Base-by-base conservation (phyloP, 1,284 basidiomycete species). In the Gomphus bonarii region DNA sequence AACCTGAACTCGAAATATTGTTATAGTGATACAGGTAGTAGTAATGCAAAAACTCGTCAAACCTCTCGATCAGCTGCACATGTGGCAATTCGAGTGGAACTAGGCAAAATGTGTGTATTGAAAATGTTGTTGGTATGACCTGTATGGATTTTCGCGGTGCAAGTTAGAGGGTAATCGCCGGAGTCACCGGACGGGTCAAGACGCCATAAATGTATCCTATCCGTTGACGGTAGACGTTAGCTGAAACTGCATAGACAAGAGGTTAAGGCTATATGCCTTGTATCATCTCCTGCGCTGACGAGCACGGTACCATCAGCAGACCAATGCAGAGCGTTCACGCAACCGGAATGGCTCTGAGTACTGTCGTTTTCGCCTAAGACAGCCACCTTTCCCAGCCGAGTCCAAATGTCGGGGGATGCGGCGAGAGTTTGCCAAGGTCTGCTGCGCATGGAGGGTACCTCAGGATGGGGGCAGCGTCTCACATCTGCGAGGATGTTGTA, bases 121-220 rank as follows among this genome's bases (percentile, higher is more conserved):
- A 97, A 97, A 59, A 97, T 93, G 67, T 97, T 97, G 16, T 79
- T 82, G 30, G 73, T 76, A 70, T 97, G 94, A 1, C 89, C 91
- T 1, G 90, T 93, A 12, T 77, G 66, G 59, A 93, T 84, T 59
- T 80, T 79, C 42, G 74, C 73, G 59, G 74, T 78, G 67, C 79
- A 86, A 57, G 70, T 74, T 68, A 79, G 90, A 54, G 81, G 88
- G 69, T 73, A 86, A 63, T 69, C 77, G 60, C 62, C 59, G 11
- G 65, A 61, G 30, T 6, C 36, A 38, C 74, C 65, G 18, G 64
- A 65, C n/a, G 68, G 63, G 59, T 80, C 76, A 59, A 82, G 72
- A 48, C 77, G 73, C 87, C 87, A 87, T 66, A 94, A 72, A 68
- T 86, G 76, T 61, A 91, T 71, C 57, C 82, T 81, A 65, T 11